phyloP scores from a whole-genome alignment of 148 eudicot species.

The Chenopodium berlandieri region DNA sequence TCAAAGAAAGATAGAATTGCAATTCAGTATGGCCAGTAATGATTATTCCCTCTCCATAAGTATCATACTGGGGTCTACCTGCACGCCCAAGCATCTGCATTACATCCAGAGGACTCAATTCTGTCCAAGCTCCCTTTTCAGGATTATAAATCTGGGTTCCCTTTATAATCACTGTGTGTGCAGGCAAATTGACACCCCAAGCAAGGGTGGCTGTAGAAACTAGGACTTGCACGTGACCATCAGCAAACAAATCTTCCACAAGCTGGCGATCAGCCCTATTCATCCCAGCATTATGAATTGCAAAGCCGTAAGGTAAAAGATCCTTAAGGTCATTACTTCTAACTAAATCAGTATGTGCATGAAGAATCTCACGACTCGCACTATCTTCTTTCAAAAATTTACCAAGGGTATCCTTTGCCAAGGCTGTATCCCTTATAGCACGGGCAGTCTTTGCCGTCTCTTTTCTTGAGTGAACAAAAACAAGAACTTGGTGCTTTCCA shows the following conservation, averaged over 20 bases:
- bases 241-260: constrained; percentile 68
- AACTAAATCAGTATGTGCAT: constrained; percentile 53
- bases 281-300: constrained; percentile 80
- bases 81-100: constrained; percentile 93
- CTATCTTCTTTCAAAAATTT: constrained; percentile 70
- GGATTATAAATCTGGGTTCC: constrained; percentile 83
- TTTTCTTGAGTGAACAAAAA: constrained; percentile 78
- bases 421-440: constrained; percentile 71
- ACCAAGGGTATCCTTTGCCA: constrained; percentile 67
- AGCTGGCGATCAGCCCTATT: constrained; percentile 68
- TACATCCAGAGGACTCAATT: constrained; percentile 74
- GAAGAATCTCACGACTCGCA: constrained; percentile 73
- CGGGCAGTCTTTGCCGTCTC: constrained; percentile 83
- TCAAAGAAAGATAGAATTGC: constrained; percentile 67
- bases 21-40: constrained; percentile 70
- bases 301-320: constrained; percentile 72
- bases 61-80: constrained; percentile 79
- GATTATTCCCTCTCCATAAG: constrained; percentile 75
- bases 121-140: constrained; percentile 84
- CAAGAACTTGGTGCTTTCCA: constrained; percentile 70
- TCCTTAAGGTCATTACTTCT: constrained; percentile 76
- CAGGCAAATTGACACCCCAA: constrained; percentile 83
- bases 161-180: constrained; percentile 73
- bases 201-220: constrained; percentile 84
- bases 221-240: constrained; percentile 67